These are phyloP conservation scores for Mycena belliarum DNA, from an alignment of 768 basidiomycete genomes.

Conservation along the genomic window DNA sequence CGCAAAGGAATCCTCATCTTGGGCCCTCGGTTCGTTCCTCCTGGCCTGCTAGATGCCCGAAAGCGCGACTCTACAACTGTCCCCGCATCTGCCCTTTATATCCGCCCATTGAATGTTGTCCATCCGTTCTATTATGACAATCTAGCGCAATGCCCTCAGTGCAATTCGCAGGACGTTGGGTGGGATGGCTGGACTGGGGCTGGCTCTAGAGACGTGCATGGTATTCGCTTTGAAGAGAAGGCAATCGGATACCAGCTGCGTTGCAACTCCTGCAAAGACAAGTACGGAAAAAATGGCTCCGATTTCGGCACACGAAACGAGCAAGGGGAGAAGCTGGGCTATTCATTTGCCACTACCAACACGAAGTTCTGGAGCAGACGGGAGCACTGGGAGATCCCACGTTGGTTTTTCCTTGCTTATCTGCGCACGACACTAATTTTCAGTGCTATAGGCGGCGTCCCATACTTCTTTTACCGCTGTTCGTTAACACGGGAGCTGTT, in stretches of 20 bases:
- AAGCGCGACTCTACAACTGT: no score
- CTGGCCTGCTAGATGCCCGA: no score
- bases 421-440: not conserved
- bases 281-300: constrained; percentile 18
- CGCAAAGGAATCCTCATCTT: no score
- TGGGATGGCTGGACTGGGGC: not conserved
- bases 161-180: no score
- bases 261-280: no score
- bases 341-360: constrained; percentile 22
- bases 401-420: constrained; percentile 2
- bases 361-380: constrained; percentile 23
- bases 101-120: no score
- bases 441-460: constrained; percentile 2
- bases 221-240: constrained; percentile 14
- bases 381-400: constrained; percentile 24
- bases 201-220: constrained; percentile 24
- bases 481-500: constrained; percentile 25
- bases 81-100: no score
- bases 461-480: not conserved
- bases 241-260: constrained; percentile 20
- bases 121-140: no score
- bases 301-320: not conserved
- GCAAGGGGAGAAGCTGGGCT: not conserved
- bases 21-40: no score
- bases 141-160: no score